Evolutionary conservation across 208 protist species (phyloP), one percentile per base, ranked within the genome.

Genomic region (Trypanosoma vivax): DNA sequence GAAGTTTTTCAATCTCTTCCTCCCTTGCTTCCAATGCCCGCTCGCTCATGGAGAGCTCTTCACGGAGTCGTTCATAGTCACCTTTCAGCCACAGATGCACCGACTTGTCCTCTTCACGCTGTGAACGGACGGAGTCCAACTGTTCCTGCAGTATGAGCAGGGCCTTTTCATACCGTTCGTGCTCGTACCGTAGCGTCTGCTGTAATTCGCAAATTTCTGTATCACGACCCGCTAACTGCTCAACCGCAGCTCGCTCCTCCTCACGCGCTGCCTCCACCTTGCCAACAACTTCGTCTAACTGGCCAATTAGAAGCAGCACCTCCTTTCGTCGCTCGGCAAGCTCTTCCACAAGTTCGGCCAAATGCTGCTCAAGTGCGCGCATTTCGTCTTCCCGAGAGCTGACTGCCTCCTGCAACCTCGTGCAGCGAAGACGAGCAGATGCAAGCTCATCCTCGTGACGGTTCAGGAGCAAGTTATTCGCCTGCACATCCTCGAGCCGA

Each of bases 171-270:
- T 86, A 73, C 42, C 83, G 76, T 0, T 64, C 55, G 21, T 65
- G 71, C 43, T 86, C 70, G 19, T 65, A 71, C n/a, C 60, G 66
- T n/a, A 68, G 77, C 0, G 68, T 67, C 56, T 83, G 71, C 49
- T 79, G 73, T 28, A 85, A 41, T 33, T 85, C 74, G 35, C 76
- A 89, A 7, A 89, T 54, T 60, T 85, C 81, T 50, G 82, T 64
- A 28, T 89, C 81, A 2, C 76, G 55, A 1, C 65, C 74, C 0
- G 67, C 76, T 13, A 89, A 67, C 25, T 65, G 75, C 33, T 85
- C 53, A 19, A 89, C 56, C 14, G 82, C 53, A 45, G 71, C 64
- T 52, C 80, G 76, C 43, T 89, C 81, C 25, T 74, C 62, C 43
- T 76, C 74, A 21, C 57, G 61, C n/a, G 45, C 56, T 37, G 37